Conservation (phyloP, 2,329 filamentous ascomycete species). For the Aspergillus sp. region DNA sequence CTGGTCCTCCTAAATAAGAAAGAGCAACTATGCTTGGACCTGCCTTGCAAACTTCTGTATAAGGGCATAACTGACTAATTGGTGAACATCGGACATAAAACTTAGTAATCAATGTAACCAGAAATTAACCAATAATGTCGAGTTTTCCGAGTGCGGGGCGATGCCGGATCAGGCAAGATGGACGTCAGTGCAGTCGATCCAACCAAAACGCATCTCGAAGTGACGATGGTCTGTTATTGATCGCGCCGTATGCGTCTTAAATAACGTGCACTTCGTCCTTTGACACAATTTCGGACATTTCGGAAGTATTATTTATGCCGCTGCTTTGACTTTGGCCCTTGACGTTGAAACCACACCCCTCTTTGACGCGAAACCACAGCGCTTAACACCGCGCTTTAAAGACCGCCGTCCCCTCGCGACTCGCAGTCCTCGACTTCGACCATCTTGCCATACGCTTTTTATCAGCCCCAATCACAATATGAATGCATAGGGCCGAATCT, state of each 20-base stretch:
- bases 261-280: conserved; percentile 1
- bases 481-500: conserved; percentile 6
- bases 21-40: too few relatives aligned
- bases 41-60: too few relatives aligned
- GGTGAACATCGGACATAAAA: too few relatives aligned
- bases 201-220: not conserved
- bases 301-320: not conserved
- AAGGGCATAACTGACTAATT: too few relatives aligned
- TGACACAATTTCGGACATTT: not conserved
- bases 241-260: conserved; percentile 1
- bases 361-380: not conserved
- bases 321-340: not conserved
- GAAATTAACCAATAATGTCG: not conserved
- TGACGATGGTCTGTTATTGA: not conserved
- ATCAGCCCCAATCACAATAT: conserved; percentile 4
- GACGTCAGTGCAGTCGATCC: conserved; percentile 15
- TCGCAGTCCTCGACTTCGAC: not conserved
- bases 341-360: not conserved
- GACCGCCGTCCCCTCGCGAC: not conserved
- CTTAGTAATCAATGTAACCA: not conserved
- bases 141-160: conserved; percentile 5
- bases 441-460: not conserved
- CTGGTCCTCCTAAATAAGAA: too few relatives aligned
- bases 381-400: conserved; percentile 2
- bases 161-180: conserved; percentile 5